Base-by-base conservation (phyloP, 2,329 filamentous ascomycete genomes). In the Dryadomyces quercus-mongolicae region DNA sequence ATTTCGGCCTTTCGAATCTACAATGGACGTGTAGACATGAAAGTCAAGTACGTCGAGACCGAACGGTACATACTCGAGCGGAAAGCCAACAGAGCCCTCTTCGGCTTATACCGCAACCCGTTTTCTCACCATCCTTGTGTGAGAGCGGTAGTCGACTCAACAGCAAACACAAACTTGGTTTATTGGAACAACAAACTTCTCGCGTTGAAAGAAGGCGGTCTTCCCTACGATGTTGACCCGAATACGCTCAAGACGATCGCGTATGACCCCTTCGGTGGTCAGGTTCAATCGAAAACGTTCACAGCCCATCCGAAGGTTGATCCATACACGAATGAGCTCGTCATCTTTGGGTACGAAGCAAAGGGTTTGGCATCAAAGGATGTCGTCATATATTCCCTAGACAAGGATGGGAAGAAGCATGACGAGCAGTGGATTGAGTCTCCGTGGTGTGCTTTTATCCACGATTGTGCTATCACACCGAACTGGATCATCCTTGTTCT, bases 121-220 rank as follows among this genome's bases (percentile, higher is more conserved):
- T 60, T 52, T 40, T 54, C 54, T 34, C 22, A 46, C n/a, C 51
- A 52, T n/a, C 51, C 51, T 9, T 52, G 51, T 31, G 44, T 52
- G 16, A 7, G 43, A n/a, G 67, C 67, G 46, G 66, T 65, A 2
- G 63, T 68, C 3, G 61, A 67, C 20, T 65, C 57, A 3, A 70
- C 69, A 0, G 68, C 73, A 3, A 78, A 78, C 54, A 77, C 75
- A 0, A 77, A 78, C 54, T 61, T 77, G 3, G 67, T 78, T 1
- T 78, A 75, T 60, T 82, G 75, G 72, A 66, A 74, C 8, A 76
- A 76, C 0, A 70, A 75, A 49, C 61, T 81, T 50, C 66, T 81
- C 1, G 77, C 77, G 0, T 68, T 67, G 48, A 81, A 81, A 58
- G 79, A 82, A 54, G 73, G 75, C 53, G 69, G 71, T 0, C 73